A percentile compares a stretch with the other conserved stretches of the same genome.
Evolutionary conservation across 306 rosid species (phyloP).

Genomic region (Urtica urens): DNA sequence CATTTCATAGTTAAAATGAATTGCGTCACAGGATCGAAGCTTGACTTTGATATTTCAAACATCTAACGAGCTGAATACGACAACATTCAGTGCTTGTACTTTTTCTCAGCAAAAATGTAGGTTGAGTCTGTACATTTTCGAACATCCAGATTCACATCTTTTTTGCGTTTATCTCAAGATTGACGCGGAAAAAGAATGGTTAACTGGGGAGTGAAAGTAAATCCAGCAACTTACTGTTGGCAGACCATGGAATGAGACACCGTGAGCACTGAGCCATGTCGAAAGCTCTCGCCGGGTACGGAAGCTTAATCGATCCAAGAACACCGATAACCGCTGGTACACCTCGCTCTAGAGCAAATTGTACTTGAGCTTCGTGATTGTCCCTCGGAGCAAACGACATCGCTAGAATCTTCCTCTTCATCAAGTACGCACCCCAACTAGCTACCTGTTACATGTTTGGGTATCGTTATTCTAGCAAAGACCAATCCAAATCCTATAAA

Average conservation of each 20-base stretch:
- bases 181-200: neutral
- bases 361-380: constrained; percentile 98
- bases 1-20: too few species aligned
- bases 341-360: constrained; percentile 93
- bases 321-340: constrained; percentile 94
- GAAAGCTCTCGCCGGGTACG: constrained; percentile 84
- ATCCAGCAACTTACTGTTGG: constrained; percentile 49
- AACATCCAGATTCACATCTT: neutral
- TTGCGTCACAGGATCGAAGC: too few species aligned
- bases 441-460: constrained; percentile 59
- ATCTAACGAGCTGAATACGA: too few species aligned
- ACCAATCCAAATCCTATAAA: too few species aligned
- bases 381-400: constrained; percentile 98
- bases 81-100: too few species aligned
- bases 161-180: neutral
- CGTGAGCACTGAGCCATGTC: constrained; percentile 99
- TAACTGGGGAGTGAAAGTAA: neutral
- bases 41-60: too few species aligned
- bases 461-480: constrained; percentile 23
- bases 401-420: constrained; percentile 74
- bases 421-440: constrained; percentile 97
- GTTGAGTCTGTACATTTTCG: neutral
- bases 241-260: constrained; percentile 86
- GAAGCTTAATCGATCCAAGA: constrained; percentile 78
- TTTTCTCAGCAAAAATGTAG: too few species aligned